Evolutionary conservation across 768 basidiomycete species (phyloP).

Genomic region (Termitomyces sp.): DNA sequence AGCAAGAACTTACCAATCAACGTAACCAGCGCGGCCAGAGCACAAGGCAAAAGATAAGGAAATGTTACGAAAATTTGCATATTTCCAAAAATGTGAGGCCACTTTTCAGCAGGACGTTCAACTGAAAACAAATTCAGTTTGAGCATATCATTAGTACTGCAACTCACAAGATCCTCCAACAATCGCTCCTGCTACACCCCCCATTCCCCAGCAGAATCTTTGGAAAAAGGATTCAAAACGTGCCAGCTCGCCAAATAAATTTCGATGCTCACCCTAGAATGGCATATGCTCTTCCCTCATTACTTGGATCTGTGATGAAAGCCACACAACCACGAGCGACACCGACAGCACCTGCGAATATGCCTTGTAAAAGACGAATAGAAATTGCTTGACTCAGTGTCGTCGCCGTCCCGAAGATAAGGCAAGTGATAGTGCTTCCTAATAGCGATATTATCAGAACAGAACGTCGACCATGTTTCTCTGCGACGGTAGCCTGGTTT

Average conservation of each 20-base stretch:
- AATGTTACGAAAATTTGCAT: slow-evolving; percentile 66
- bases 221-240: slow-evolving; percentile 5
- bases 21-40: slow-evolving; percentile 72
- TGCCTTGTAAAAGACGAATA: slow-evolving; percentile 84
- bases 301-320: slow-evolving; percentile 84
- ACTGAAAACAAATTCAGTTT: slow-evolving; percentile 38
- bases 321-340: slow-evolving; percentile 88
- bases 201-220: slow-evolving; percentile 95
- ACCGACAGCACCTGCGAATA: slow-evolving; percentile 92
- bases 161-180: slow-evolving; percentile 77
- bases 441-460: slow-evolving; percentile 84
- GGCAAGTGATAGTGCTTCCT: slow-evolving; percentile 78
- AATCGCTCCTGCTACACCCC: slow-evolving; percentile 87
- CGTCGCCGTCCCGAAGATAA: slow-evolving; percentile 73
- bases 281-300: slow-evolving; percentile 93
- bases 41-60: slow-evolving; percentile 89
- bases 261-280: slow-evolving; percentile 63
- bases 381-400: slow-evolving; percentile 76
- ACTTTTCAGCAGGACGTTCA: slow-evolving; percentile 82
- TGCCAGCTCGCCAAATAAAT: background rate
- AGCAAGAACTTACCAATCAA: slow-evolving; percentile 47
- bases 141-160: background rate
- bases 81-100: slow-evolving; percentile 69
- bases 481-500: slow-evolving; percentile 81
- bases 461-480: slow-evolving; percentile 80